Conservation (phyloP, 2,329 filamentous ascomycete species). For the Fusarium sp. region DNA sequence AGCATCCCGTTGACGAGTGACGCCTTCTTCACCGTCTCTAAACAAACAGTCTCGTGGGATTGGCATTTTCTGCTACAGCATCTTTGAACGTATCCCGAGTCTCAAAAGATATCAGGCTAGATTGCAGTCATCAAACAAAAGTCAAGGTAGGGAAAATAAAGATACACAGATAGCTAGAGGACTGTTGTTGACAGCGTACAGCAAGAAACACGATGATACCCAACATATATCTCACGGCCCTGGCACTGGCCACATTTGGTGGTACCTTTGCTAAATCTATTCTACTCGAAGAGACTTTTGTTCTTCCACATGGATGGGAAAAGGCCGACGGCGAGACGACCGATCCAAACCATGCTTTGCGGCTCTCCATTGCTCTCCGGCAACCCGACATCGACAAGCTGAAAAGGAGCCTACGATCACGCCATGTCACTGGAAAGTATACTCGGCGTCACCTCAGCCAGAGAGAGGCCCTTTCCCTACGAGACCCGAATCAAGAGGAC, state of each 20-base stretch:
- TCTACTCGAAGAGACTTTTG: slow-evolving; percentile 42
- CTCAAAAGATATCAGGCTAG: too few relatives aligned
- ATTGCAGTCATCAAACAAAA: too few relatives aligned
- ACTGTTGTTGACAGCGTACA: background rate
- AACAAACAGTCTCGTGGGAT: too few relatives aligned
- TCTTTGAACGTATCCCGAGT: too few relatives aligned
- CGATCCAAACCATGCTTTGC: slow-evolving; percentile 39
- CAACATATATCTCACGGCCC: slow-evolving; percentile 12
- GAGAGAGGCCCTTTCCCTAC: slow-evolving; percentile 50
- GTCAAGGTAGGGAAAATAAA: too few relatives aligned
- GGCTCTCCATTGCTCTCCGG: slow-evolving; percentile 47
- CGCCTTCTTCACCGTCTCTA: background rate
- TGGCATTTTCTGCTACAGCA: too few relatives aligned
- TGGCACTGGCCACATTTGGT: slow-evolving; percentile 41
- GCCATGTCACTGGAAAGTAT: slow-evolving; percentile 23
- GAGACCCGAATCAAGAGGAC: slow-evolving; percentile 48
- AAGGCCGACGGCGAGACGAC: slow-evolving; percentile 34
- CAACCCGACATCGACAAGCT: slow-evolving; percentile 46
- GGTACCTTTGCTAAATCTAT: slow-evolving; percentile 25
- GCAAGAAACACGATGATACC: slow-evolving; percentile 27
- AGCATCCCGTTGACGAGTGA: background rate
- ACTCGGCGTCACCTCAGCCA: slow-evolving; percentile 46
- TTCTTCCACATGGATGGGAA: slow-evolving; percentile 47
- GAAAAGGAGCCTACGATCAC: slow-evolving; percentile 37
- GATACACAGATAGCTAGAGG: too few relatives aligned